Percentiles rank a stretch among this genome's conserved stretches.
phyloP scores from a whole-genome alignment of 176 grass and related monocot genomes.

The Oryza nivara region DNA sequence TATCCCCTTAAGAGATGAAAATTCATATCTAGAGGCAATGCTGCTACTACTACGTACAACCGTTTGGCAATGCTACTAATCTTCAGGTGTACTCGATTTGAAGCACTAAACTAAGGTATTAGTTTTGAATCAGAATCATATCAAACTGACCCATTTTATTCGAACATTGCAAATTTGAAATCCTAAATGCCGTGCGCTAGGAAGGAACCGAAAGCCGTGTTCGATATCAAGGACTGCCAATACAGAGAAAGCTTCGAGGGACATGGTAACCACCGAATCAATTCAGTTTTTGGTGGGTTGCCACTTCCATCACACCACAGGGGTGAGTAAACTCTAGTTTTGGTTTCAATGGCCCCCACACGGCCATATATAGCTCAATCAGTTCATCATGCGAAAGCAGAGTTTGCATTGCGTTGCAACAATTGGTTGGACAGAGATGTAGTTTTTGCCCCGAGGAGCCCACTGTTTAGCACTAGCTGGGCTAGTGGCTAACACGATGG shows the following conservation, averaged over 20 bases:
- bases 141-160: not conserved
- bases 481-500: not conserved
- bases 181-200: not conserved
- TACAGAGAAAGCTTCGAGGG: not conserved
- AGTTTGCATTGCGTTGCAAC: not conserved
- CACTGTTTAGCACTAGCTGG: not conserved
- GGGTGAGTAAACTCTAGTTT: not conserved
- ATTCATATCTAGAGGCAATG: not conserved
- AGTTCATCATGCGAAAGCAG: slow-evolving; percentile 22
- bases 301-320: slow-evolving; percentile 12
- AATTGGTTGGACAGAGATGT: not conserved
- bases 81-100: not conserved
- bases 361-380: not conserved
- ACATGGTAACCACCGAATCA: slow-evolving; percentile 22
- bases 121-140: not conserved
- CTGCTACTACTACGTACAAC: not conserved
- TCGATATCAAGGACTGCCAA: slow-evolving; percentile 12
- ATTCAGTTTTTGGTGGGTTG: slow-evolving; percentile 25
- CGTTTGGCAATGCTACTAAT: not conserved
- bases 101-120: not conserved
- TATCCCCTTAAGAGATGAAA: no score
- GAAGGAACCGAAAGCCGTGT: slow-evolving; percentile 16
- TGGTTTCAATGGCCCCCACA: slow-evolving; percentile 4
- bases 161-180: slow-evolving; percentile 13
- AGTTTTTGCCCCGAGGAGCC: not conserved